A percentile compares a stretch with the other conserved stretches of the same genome.
phyloP scores from a whole-genome alignment of 352 stramenopile genomes.

The Pythium phragmiticola region DNA sequence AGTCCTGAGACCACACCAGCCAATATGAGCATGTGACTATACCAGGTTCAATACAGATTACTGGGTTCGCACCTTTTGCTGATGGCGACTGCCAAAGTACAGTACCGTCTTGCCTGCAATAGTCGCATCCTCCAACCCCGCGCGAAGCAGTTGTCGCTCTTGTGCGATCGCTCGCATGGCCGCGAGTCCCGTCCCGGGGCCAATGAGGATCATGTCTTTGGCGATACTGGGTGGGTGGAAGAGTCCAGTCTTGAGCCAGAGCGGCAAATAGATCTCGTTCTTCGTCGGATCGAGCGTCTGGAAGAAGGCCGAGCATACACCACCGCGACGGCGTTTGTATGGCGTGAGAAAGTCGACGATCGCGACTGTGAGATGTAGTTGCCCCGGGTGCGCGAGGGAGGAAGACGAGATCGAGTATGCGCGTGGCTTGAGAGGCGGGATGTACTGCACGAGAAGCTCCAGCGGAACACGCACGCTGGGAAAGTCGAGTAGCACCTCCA shows the following conservation, averaged over 20 bases:
- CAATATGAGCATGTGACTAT: not conserved
- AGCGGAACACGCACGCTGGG: slow-evolving; percentile 67
- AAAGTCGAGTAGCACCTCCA: slow-evolving; percentile 88
- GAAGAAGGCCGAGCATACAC: slow-evolving; percentile 87
- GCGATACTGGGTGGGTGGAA: slow-evolving; percentile 57
- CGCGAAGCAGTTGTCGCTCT: slow-evolving; percentile 62
- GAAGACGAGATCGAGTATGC: slow-evolving; percentile 93
- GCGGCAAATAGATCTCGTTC: slow-evolving; percentile 39
- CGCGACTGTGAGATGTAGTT: slow-evolving; percentile 80
- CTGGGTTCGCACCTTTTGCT: slow-evolving; percentile 51
- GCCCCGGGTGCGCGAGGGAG: slow-evolving; percentile 45
- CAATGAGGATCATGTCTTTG: slow-evolving; percentile 83
- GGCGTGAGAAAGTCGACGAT: slow-evolving; percentile 90
- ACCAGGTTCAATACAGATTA: not conserved
- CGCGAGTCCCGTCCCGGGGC: slow-evolving; percentile 88
- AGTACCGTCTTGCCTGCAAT: slow-evolving; percentile 44
- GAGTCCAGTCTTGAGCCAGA: slow-evolving; percentile 88
- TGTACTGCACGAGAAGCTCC: slow-evolving; percentile 74
- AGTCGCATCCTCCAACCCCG: slow-evolving; percentile 13
- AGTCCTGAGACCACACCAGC: slow-evolving; percentile 54
- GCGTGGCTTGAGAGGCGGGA: slow-evolving; percentile 83
- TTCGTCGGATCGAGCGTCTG: slow-evolving; percentile 47
- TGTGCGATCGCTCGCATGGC: slow-evolving; percentile 90
- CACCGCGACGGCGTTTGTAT: slow-evolving; percentile 81
- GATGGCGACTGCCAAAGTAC: slow-evolving; percentile 89